Evolutionary conservation across 208 protist genomes (phyloP).

Genomic region (Trypanosoma avium): DNA sequence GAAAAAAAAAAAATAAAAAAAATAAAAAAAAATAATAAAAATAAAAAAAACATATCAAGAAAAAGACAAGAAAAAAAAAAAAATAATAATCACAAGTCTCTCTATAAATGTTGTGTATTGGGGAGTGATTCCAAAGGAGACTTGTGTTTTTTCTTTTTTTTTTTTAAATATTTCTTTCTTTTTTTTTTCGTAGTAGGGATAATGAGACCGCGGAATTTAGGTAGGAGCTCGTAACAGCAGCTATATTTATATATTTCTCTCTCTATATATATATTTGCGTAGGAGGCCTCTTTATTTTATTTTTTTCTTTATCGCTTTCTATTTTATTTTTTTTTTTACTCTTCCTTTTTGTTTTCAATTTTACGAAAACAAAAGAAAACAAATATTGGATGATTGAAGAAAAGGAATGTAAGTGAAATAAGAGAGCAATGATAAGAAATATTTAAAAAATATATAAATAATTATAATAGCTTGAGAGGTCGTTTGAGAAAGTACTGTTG

Average conservation of each 20-base stretch:
- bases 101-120: not conserved
- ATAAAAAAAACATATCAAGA: not conserved
- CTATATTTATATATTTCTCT: not conserved
- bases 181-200: not conserved
- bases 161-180: constrained; percentile 20
- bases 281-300: not conserved
- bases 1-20: not conserved
- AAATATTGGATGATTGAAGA: too few relatives aligned
- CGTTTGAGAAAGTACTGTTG: too few relatives aligned
- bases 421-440: too few relatives aligned
- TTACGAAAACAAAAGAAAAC: not conserved
- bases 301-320: constrained; percentile 19
- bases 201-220: too few relatives aligned
- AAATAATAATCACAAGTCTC: not conserved
- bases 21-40: not conserved
- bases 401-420: too few relatives aligned
- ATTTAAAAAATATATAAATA: too few relatives aligned
- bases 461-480: too few relatives aligned
- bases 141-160: constrained; percentile 6
- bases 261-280: not conserved
- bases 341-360: constrained; percentile 11
- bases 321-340: constrained; percentile 8
- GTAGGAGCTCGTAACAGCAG: not conserved
- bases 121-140: too few relatives aligned
- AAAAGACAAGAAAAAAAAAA: not conserved